These are phyloP conservation scores for Colletotrichum sp. DNA, from an alignment of 2,329 filamentous ascomycete species.

Conservation along the genomic window DNA sequence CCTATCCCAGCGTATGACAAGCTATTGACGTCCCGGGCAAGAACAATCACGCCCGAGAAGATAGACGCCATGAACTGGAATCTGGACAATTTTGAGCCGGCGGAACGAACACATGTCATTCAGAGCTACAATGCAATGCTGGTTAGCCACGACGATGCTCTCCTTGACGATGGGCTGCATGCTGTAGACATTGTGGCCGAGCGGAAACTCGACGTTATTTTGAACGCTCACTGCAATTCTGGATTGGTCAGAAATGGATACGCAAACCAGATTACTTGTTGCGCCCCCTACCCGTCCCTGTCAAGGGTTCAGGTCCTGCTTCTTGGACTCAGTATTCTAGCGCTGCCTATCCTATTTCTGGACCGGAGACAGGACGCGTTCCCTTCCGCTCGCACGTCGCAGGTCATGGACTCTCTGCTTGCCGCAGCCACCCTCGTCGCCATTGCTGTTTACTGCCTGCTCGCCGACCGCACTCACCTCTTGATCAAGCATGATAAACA, in stretches of 20 bases:
- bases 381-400: conserved; percentile 28
- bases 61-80: conserved; percentile 58
- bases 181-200: conserved; percentile 44
- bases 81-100: conserved; percentile 44
- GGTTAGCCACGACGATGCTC: conserved; percentile 46
- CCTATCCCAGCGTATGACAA: conserved; percentile 45
- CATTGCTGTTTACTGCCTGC: conserved; percentile 48
- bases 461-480: conserved; percentile 58
- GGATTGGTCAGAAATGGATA: conserved; percentile 38
- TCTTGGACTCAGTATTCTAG: conserved; percentile 21
- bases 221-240: conserved; percentile 59
- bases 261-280: conserved; percentile 57
- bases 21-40: conserved; percentile 43
- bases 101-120: conserved; percentile 47
- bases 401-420: conserved; percentile 26
- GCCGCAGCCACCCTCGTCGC: conserved; percentile 28
- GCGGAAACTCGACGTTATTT: conserved; percentile 51
- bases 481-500: conserved; percentile 58
- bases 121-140: conserved; percentile 58
- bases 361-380: conserved; percentile 6
- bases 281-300: conserved; percentile 45
- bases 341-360: conserved; percentile 10
- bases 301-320: conserved; percentile 27
- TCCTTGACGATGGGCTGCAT: conserved; percentile 50
- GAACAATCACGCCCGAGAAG: conserved; percentile 51